A percentile compares a stretch with the other conserved stretches of the same genome.
Conservation (phyloP, 495 filamentous ascomycete species). For the Tuber magnatum region DNA sequence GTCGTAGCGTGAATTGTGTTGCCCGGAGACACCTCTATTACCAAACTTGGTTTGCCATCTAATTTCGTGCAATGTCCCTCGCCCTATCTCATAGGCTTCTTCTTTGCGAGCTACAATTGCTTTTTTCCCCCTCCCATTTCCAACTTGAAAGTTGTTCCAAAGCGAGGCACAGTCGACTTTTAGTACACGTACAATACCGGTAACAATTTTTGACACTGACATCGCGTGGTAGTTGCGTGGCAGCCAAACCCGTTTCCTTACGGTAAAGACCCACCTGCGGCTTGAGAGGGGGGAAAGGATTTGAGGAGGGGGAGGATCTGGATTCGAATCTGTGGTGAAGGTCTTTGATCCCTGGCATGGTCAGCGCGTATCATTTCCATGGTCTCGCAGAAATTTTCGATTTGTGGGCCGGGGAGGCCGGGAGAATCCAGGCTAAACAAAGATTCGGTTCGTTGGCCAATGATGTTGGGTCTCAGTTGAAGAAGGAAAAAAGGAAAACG, state of each 20-base stretch:
- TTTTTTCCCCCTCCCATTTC: constrained; percentile 22
- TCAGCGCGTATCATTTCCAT: constrained; percentile 26
- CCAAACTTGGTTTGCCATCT: constrained; percentile 22
- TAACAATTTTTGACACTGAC: constrained; percentile 32
- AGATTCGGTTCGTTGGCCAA: constrained; percentile 29
- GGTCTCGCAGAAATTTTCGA: constrained; percentile 15
- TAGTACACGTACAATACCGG: neutral
- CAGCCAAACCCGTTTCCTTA: constrained; percentile 33
- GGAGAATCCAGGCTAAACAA: constrained; percentile 23
- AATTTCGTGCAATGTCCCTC: constrained; percentile 17
- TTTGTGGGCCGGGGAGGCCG: constrained; percentile 36
- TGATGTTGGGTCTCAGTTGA: constrained; percentile 7
- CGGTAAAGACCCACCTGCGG: constrained; percentile 12
- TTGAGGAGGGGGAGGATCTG: constrained; percentile 28
- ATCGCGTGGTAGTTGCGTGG: constrained; percentile 38
- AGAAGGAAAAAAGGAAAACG: constrained; percentile 12
- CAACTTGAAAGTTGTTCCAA: neutral
- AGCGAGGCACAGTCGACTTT: constrained; percentile 18
- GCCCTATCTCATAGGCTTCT: constrained; percentile 21
- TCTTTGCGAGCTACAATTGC: constrained; percentile 18
- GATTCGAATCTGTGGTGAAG: constrained; percentile 22
- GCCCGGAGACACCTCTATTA: constrained; percentile 17
- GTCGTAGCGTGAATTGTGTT: neutral
- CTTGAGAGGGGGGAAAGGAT: constrained; percentile 23
- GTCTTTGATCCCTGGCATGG: constrained; percentile 26